Evolutionary conservation across 176 grass and related monocot genomes (phyloP), one percentile per base, ranked within the genome.

Genomic region (Aegilops tauschii): DNA sequence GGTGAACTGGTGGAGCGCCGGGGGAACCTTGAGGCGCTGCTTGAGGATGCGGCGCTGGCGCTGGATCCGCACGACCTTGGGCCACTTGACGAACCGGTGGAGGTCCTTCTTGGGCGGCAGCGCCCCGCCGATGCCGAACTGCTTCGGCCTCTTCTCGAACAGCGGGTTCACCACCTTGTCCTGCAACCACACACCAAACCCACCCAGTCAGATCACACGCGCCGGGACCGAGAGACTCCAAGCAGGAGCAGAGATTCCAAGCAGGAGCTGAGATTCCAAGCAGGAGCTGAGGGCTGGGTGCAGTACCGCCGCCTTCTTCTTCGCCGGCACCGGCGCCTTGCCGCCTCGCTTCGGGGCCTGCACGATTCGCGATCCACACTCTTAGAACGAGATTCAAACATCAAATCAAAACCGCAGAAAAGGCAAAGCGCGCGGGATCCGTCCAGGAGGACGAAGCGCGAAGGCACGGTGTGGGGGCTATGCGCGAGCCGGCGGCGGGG

Each of bases 71-170:
- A 98, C 95, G 2, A 98, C 91, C 93, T 98, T 98, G 56, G 93
- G 95, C 93, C 93, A 98, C 88, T 98, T 98, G 37, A 98, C 93
- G 80, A 98, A 98, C 6, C 93, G 47, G 71, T 91, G 87, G 4
- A 98, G 89, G 75, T 98, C 93, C 80, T 90, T 95, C 93, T 95
- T 98, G 21, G 95, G 95, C 61, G 95, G 93, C 9, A 98, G 69
- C 0, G 95, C 95, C 0, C 93, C 93, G 21, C 93, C 95, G 72
- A 97, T 94, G 2, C 92, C 95, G 34, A 97, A 97, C 88, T 97
- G 95, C 90, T 94, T 97, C 50, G 93, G 93, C 83, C 91, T 92
- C 89, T 95, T 98, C 93, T 98, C 95, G 70, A 98, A 98, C 32
- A 95, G 75, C 1, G 95, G 95, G 72, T 97, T 97, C 74, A 73